These are phyloP conservation scores for Pleurotus ostreatus DNA, from an alignment of 768 basidiomycete genomes.

Conservation along the genomic window DNA sequence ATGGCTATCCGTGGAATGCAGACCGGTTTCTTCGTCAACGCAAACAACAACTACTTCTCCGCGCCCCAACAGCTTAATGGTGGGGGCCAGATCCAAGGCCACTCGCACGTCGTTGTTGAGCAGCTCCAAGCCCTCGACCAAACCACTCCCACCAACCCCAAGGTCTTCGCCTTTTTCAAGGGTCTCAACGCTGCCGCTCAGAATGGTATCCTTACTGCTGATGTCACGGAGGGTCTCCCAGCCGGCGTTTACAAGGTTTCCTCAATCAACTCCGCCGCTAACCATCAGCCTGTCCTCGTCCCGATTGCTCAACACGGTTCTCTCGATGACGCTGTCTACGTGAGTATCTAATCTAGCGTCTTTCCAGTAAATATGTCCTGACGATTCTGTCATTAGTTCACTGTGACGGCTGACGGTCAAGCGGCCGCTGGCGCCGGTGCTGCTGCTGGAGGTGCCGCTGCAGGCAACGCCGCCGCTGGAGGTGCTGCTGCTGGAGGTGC, in stretches of 20 bases:
- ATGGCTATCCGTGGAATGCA: constrained; percentile 40
- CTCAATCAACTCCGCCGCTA: constrained; percentile 43
- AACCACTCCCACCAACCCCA: constrained; percentile 45
- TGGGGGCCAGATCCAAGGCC: constrained; percentile 52
- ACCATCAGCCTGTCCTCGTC: constrained; percentile 39
- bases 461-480: constrained; percentile 17
- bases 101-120: constrained; percentile 62
- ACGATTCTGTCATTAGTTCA: constrained; percentile 16
- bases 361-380: too few species aligned
- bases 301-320: constrained; percentile 35
- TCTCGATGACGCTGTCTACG: constrained; percentile 35
- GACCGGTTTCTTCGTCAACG: constrained; percentile 55
- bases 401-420: constrained; percentile 16
- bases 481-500: constrained; percentile 1
- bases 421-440: constrained; percentile 4
- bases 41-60: constrained; percentile 41
- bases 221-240: constrained; percentile 50
- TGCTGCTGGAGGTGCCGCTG: constrained; percentile 20
- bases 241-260: constrained; percentile 47
- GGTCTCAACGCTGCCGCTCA: constrained; percentile 43
- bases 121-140: constrained; percentile 41
- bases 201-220: constrained; percentile 40
- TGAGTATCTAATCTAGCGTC: constrained; percentile 11
- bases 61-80: constrained; percentile 50
- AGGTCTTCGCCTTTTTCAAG: constrained; percentile 56